phyloP scores from a whole-genome alignment of 805 yeast species.

The Ogataea pignaliae region DNA sequence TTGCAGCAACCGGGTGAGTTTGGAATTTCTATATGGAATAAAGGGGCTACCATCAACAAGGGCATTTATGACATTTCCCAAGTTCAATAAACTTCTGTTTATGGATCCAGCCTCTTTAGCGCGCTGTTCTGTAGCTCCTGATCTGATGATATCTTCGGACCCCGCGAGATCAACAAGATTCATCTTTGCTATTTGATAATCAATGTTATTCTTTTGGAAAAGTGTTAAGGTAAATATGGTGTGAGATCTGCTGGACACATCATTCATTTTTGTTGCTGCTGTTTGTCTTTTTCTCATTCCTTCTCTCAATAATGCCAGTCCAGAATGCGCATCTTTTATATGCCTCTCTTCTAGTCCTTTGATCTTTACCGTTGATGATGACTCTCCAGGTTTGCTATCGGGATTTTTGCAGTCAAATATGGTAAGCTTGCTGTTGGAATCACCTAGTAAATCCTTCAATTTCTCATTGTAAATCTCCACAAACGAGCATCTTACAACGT shows the following conservation, averaged over 20 bases:
- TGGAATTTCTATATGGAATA: conserved; percentile 76
- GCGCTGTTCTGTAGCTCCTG: conserved; percentile 82
- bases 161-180: conserved; percentile 94
- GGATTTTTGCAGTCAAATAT: conserved; percentile 34
- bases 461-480: conserved; percentile 48
- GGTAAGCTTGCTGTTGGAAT: conserved; percentile 30
- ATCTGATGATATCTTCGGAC: conserved; percentile 79
- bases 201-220: conserved; percentile 36
- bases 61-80: conserved; percentile 84
- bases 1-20: conserved; percentile 67
- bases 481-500: conserved; percentile 45
- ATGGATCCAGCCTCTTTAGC: conserved; percentile 94
- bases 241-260: conserved; percentile 70
- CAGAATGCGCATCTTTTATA: conserved; percentile 51
- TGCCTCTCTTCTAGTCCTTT: conserved; percentile 64
- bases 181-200: conserved; percentile 31
- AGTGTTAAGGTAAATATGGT: conserved; percentile 66
- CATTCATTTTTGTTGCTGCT: conserved; percentile 72
- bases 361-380: conserved; percentile 37
- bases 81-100: conserved; percentile 79
- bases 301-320: conserved; percentile 47
- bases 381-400: conserved; percentile 5
- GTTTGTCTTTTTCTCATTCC: conserved; percentile 62
- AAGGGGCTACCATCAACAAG: conserved; percentile 61
- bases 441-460: conserved; percentile 41